Evolutionary conservation across 2,329 filamentous ascomycete genomes (phyloP), one percentile per base, ranked within the genome.

Genomic region (Fusarium haematococcum): DNA sequence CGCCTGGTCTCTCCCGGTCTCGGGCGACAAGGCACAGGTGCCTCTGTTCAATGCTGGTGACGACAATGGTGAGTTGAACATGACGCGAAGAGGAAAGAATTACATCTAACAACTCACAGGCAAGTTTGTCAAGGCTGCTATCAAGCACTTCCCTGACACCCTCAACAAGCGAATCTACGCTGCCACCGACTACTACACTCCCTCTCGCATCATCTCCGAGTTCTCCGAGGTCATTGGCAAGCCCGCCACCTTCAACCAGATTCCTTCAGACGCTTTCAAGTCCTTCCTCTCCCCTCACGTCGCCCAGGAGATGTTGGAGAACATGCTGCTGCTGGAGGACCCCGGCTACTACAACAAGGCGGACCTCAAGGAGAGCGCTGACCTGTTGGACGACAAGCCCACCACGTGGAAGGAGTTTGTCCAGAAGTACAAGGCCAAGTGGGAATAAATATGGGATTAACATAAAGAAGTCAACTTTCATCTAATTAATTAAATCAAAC

Each of bases 271-370:
- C 0, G 67, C 72, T 1, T 87, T 82, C 70, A 82, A 83, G 71
- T 78, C 79, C 1, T 83, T 81, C 64, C 60, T 85, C 13, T 75
- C 79, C 2, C 56, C 73, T 1, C 13, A 70, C 5, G 35, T 79
- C 8, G 78, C 79, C 1, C 73, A 82, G 60, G 85, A 86, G 70
- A 56, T 86, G 71, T 65, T 83, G 14, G 84, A 86, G 77, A 86
- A 85, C 66, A 81, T 85, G 78, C 71, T 81, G n/a, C 76, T 86
- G 9, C 68, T 86, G n/a, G 79, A 82, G 33, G 81, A 83, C 20
- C 84, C 82, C 6, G 84, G 84, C 1, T 86, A 86, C 70, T 86
- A 83, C 37, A 81, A 67, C 6, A 82, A 81, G 1, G 82, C 78
- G 35, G 76, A 78, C 45, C 66, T 85, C 10, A 75, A 76, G 13